Base-by-base conservation (phyloP, 257 asterid genomes). In the Parsonsia alboflavescens region DNA sequence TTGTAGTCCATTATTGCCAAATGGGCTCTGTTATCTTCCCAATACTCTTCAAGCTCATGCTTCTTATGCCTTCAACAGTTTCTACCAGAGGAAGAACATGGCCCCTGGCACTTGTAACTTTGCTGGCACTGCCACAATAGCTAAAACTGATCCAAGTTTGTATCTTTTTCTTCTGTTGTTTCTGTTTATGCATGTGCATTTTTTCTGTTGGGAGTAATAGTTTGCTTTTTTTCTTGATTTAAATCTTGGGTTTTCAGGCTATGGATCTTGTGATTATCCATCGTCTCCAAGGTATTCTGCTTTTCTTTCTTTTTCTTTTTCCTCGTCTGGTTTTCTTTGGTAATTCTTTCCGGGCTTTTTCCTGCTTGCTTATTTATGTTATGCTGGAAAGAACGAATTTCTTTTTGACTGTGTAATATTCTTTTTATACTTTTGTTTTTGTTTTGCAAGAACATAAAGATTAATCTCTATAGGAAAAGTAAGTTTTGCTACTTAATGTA, bases 251-350 rank as follows among this genome's bases (percentile, higher is more conserved):
- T 54, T 73, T 73, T n/a, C 61, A 93, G 97, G 98, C 77, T 93
- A 93, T 78, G 98, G 98, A 84, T 93, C 98, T 86, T 93, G 98
- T 78, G 89, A 81, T 30, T 93, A 93, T 48, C 96, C 97, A 78
- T 82, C 97, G 46, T 84, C 89, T 57, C 84, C 88, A 45, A 86
- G 97, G 98, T 88, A 79, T 24, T 66, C 28, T 7, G 45, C 42
- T 54, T 66, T 71, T 50, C 6, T 15, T 50, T 52, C n/a, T 17
- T 52, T 52, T 16, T 48, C 48, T 24, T 72, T 16, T 44, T 15
- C 7, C 56, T 21, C 56, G 0, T 50, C 30, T 80, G 36, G 67
- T 82, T 78, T 72, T 75, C 45, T 71, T 76, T 83, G 42, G 54
- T 73, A 66, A 26, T 61, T 46, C 22, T 28, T 49, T 72, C 22